phyloP scores from a whole-genome alignment of 2,329 filamentous ascomycete species.

The Erysiphe pulchra region DNA sequence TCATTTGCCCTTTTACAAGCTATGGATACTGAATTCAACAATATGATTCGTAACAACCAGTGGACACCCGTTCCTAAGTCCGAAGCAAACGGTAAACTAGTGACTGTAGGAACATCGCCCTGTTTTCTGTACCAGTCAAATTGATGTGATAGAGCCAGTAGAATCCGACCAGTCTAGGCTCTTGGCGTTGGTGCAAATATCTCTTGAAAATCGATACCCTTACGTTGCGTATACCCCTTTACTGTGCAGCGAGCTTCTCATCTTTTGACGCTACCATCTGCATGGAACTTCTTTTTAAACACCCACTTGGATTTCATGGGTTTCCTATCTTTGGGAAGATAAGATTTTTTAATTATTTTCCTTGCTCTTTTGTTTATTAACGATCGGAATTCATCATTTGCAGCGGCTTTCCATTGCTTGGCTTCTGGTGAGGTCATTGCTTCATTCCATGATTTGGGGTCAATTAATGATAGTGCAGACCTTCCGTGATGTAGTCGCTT shows the following conservation, averaged over 20 bases:
- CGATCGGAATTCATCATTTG: neutral
- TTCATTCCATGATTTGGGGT: neutral
- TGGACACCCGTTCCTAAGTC: too few relatives aligned
- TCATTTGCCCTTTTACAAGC: too few relatives aligned
- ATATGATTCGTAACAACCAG: too few relatives aligned
- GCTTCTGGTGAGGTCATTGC: neutral
- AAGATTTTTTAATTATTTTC: neutral
- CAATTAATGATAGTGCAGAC: neutral
- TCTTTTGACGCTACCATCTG: neutral
- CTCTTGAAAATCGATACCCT: too few relatives aligned
- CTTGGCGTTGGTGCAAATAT: too few relatives aligned
- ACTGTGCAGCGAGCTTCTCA: neutral
- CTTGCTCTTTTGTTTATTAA: neutral
- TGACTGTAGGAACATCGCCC: too few relatives aligned
- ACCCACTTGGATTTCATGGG: neutral
- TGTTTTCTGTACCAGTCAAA: too few relatives aligned
- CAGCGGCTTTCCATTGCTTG: neutral
- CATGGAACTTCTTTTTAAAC: neutral
- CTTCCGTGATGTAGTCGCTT: neutral
- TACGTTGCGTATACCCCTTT: neutral
- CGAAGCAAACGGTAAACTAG: too few relatives aligned
- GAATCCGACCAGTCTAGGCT: too few relatives aligned
- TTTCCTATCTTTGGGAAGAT: neutral
- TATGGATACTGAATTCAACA: too few relatives aligned
- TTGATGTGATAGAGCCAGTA: too few relatives aligned